phyloP scores from a whole-genome alignment of 352 stramenopile genomes.

The Nothophytophthora sp. region DNA sequence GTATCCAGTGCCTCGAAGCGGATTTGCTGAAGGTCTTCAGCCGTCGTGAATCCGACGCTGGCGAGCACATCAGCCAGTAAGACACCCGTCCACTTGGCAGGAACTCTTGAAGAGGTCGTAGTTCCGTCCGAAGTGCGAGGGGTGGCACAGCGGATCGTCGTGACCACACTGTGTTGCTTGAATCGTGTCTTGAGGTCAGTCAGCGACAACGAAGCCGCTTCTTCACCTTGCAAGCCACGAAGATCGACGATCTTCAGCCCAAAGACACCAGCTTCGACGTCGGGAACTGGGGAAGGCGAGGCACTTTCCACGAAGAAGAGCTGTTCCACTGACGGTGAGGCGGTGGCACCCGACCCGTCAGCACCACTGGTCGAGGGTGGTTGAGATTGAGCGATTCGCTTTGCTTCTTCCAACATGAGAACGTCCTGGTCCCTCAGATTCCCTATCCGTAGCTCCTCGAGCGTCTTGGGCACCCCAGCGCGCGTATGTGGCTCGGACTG shows the following conservation, averaged over 20 bases:
- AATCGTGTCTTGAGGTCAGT: constrained; percentile 89
- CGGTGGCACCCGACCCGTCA: no score
- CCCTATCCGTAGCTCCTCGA: constrained; percentile 19
- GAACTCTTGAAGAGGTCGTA: constrained; percentile 80
- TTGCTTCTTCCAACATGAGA: constrained; percentile 11
- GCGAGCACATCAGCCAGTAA: constrained; percentile 87
- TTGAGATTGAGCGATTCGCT: not conserved
- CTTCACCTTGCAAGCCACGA: not conserved
- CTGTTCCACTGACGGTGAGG: constrained; percentile 1
- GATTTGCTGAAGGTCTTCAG: constrained; percentile 29
- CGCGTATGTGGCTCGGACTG: constrained; percentile 20
- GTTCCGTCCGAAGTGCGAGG: constrained; percentile 43
- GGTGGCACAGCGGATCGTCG: constrained; percentile 88
- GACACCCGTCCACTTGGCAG: constrained; percentile 91
- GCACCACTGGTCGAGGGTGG: no score
- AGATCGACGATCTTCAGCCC: constrained; percentile 8
- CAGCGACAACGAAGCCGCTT: constrained; percentile 59
- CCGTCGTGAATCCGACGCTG: constrained; percentile 48
- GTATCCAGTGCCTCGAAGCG: constrained; percentile 57
- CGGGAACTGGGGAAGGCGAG: not conserved
- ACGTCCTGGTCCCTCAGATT: constrained; percentile 20
- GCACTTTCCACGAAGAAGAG: constrained; percentile 17
- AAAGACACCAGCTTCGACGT: constrained; percentile 6
- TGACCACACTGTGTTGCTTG: constrained; percentile 68
- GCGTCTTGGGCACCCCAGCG: not conserved